Base-by-base conservation (phyloP, 441 rosid genomes). In the Pelargonium cotyledonis region DNA sequence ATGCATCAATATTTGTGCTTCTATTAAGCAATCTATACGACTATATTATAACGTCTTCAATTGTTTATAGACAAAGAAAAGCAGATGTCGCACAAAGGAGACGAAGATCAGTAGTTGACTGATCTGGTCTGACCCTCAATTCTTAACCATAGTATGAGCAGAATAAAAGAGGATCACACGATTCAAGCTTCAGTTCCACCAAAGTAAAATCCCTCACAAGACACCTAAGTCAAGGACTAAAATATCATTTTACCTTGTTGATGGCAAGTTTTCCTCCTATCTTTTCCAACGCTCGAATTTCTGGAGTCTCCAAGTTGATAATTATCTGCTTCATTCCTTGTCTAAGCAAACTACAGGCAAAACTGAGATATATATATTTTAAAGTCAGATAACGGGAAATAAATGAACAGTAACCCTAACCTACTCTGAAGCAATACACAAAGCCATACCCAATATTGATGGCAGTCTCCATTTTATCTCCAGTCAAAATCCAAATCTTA, bases 401-500 rank as follows among this genome's bases (percentile, higher is more conserved):
- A 35, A 75, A 72, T 70, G 65, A 69, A 65, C 8, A 62, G 23
- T 16, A 51, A 11, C 16, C 38, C 58, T 65, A 29, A 47, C 16
- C 12, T 12, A 51, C 2, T 4, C 2, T 53, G 23, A 15, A 53
- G 60, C 60, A 15, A 53, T 53, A 15, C 60, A 53, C 35, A 41
- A 38, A 66, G 47, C 5, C 74, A 69, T 86, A 88, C 91, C 94
- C 91, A 66, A 88, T 88, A 79, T 88, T 88, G 80, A 88, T 88
- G 68, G 91, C 89, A 38, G 94, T 88, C 76, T 88, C 94, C 94
- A 88, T 88, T 70, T 88, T 86, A 72, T 88, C 94, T 69, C 91
- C 91, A 8, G 94, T 88, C 76, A 88, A 74, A 74, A 88, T 89
- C 94, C 94, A 88, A 72, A 88, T 81, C 76, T 88, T 86, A 8